Conservation (phyloP, 441 rosid species). For the Gossypium trilobum region DNA sequence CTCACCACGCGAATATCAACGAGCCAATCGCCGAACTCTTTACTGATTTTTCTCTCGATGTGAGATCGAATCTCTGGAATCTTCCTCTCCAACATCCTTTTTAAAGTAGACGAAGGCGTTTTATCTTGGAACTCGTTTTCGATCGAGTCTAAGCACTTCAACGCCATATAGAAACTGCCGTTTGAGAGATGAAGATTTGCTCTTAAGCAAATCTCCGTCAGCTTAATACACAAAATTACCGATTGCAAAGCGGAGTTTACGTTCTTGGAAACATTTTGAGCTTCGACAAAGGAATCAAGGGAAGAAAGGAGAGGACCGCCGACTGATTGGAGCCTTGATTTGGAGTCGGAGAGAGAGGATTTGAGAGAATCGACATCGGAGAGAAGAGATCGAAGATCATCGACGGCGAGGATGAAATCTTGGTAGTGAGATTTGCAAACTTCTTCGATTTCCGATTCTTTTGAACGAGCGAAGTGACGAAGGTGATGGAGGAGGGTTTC, state of each 20-base stretch:
- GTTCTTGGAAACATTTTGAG: neutral
- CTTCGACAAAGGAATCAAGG: neutral
- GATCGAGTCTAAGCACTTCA: neutral
- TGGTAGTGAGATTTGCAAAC: conserved; percentile 4
- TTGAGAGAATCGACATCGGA: neutral
- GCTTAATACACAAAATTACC: neutral
- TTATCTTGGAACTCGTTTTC: neutral
- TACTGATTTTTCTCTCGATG: neutral
- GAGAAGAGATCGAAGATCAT: conserved; percentile 5
- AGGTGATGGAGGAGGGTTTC: neutral
- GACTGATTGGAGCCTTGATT: conserved; percentile 3
- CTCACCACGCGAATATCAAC: conserved; percentile 3
- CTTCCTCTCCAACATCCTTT: neutral
- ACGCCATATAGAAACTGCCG: neutral
- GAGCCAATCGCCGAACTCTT: conserved; percentile 1
- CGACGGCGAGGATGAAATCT: neutral
- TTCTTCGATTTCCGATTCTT: conserved; percentile 5
- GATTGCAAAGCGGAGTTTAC: neutral
- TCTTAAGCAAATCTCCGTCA: neutral
- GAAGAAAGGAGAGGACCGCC: neutral
- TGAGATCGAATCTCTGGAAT: conserved; percentile 1
- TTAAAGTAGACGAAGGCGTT: neutral
- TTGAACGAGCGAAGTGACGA: neutral
- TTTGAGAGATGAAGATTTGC: neutral
- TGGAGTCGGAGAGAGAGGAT: neutral